Conservation (phyloP, 192 early-diverging fungal species). For the Coemansia sp. region DNA sequence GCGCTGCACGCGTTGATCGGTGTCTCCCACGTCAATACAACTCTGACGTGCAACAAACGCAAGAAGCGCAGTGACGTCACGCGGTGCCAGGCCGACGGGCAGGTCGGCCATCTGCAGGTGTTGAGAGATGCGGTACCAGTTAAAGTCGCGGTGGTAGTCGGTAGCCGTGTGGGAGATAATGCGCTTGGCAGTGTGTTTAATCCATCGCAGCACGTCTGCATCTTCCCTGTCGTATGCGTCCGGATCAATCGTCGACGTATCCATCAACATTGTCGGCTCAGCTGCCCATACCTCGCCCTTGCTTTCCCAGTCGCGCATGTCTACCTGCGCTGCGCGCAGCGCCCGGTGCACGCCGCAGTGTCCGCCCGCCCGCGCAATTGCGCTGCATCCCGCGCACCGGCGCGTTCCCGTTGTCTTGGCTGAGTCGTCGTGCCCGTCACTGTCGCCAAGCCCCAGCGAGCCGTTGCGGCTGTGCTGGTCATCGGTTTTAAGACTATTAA, state of each 20-base stretch:
- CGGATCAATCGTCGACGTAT: constrained; percentile 39
- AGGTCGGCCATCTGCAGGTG: constrained; percentile 47
- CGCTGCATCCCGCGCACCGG: constrained; percentile 27
- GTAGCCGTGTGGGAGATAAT: constrained; percentile 26
- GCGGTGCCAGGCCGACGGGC: constrained; percentile 22
- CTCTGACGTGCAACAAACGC: constrained; percentile 40
- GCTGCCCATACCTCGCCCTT: constrained; percentile 51
- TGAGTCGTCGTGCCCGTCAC: not conserved
- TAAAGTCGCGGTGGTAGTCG: constrained; percentile 54
- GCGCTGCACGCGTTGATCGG: constrained; percentile 31
- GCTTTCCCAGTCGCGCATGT: constrained; percentile 58
- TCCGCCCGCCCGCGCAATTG: constrained; percentile 10
- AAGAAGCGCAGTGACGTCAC: constrained; percentile 36
- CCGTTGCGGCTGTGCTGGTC: constrained; percentile 43
- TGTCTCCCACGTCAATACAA: constrained; percentile 35
- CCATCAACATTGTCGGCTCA: constrained; percentile 53
- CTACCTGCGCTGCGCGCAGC: constrained; percentile 28
- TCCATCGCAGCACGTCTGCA: constrained; percentile 44
- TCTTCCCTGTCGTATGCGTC: constrained; percentile 54
- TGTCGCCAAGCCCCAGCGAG: constrained; percentile 22
- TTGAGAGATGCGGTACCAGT: constrained; percentile 51
- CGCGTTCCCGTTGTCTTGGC: constrained; percentile 8
- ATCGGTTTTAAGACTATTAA: constrained; percentile 27
- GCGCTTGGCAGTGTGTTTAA: constrained; percentile 36
- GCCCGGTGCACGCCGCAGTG: constrained; percentile 40